A percentile compares a stretch with the other conserved stretches of the same genome.
phyloP scores from a whole-genome alignment of 2,329 filamentous ascomycete genomes.

The Fusarium virguliforme region DNA sequence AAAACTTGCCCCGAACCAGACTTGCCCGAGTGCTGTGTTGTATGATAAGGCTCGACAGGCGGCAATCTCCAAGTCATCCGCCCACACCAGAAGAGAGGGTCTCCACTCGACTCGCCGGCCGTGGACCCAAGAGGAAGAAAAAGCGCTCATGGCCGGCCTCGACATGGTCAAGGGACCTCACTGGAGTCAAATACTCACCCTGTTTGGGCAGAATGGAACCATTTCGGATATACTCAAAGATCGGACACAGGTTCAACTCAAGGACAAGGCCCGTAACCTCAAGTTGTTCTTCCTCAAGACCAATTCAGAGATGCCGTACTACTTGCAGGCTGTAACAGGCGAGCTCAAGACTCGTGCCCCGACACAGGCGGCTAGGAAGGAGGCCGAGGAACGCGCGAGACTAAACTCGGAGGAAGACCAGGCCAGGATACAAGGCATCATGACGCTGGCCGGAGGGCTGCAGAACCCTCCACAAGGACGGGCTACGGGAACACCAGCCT shows the following conservation, averaged over 20 bases:
- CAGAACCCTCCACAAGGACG: constrained; percentile 60
- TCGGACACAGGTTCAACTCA: constrained; percentile 90
- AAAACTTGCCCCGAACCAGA: constrained; percentile 71
- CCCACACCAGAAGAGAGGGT: constrained; percentile 70
- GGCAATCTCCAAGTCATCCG: constrained; percentile 70
- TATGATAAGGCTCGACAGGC: constrained; percentile 74
- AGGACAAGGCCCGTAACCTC: constrained; percentile 91
- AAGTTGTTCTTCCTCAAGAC: constrained; percentile 95
- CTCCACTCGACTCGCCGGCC: constrained; percentile 78
- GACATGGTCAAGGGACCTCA: constrained; percentile 92
- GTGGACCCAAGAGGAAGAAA: constrained; percentile 92
- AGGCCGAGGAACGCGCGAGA: constrained; percentile 75
- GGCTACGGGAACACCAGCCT: constrained; percentile 45
- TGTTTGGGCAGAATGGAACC: constrained; percentile 86
- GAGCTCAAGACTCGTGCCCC: constrained; percentile 90
- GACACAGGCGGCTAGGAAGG: constrained; percentile 78
- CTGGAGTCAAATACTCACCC: constrained; percentile 90
- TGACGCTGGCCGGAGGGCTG: constrained; percentile 69
- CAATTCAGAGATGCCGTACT: constrained; percentile 90
- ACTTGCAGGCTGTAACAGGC: constrained; percentile 88
- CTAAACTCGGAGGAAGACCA: constrained; percentile 73
- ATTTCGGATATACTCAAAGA: constrained; percentile 89
- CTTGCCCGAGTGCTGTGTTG: constrained; percentile 68
- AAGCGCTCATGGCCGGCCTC: constrained; percentile 89
- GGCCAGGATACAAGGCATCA: constrained; percentile 73